Conservation (phyloP, 73 alveolate genomes). For the Effrenium voratum region DNA sequence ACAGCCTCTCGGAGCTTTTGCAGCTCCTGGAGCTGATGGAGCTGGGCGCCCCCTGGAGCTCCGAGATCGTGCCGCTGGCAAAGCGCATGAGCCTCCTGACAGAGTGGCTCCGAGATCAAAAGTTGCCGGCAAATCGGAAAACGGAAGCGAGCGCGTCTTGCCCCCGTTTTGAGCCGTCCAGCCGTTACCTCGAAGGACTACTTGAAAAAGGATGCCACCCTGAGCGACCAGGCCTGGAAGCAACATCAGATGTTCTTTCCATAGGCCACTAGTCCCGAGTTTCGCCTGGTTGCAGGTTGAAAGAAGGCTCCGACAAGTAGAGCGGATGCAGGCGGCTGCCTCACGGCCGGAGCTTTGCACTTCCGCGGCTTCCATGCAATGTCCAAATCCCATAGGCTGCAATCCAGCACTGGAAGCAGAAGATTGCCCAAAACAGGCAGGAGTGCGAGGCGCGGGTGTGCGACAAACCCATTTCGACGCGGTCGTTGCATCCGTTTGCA, state of each 20-base stretch:
- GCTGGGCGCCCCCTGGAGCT: constrained; percentile 85
- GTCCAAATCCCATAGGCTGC: constrained; percentile 86
- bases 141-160: not conserved
- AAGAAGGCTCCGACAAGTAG: constrained; percentile 71
- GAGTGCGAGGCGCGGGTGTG: constrained; percentile 96
- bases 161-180: too few relatives aligned
- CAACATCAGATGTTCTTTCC: too few relatives aligned
- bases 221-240: constrained; percentile 59
- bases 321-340: constrained; percentile 84
- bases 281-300: too few relatives aligned
- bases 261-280: too few relatives aligned
- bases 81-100: constrained; percentile 13
- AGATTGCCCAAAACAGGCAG: constrained; percentile 97
- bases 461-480: not conserved
- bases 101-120: not conserved
- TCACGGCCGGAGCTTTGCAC: not conserved
- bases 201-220: constrained; percentile 65
- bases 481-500: not conserved
- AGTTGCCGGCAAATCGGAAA: not conserved
- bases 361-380: not conserved
- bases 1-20: constrained; percentile 34
- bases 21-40: constrained; percentile 73
- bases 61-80: constrained; percentile 50
- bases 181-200: constrained; percentile 77
- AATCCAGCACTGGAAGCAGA: constrained; percentile 97